These are phyloP conservation scores for Fusarium piperis DNA, from an alignment of 2,329 filamentous ascomycete genomes.

Conservation along the genomic window DNA sequence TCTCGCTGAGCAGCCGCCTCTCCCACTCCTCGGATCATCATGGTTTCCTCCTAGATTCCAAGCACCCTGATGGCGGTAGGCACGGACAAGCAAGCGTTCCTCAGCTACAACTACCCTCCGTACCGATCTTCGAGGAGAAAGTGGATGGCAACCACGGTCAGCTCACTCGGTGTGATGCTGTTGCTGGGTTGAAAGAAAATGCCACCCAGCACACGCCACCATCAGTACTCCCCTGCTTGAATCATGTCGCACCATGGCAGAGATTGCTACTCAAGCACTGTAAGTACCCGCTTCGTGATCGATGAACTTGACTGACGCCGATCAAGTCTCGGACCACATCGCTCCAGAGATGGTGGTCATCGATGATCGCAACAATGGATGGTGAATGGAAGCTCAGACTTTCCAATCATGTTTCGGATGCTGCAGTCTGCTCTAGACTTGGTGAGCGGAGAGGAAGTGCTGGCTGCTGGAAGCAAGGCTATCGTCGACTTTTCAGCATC, in stretches of 20 bases:
- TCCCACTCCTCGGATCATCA: not conserved
- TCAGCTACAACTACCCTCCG: not conserved
- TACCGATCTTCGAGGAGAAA: not conserved
- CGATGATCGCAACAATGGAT: conserved; percentile 34
- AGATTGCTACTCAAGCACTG: conserved; percentile 22
- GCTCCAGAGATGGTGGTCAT: conserved; percentile 37
- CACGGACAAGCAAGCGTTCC: not conserved
- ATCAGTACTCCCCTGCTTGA: not conserved
- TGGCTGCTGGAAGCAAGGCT: conserved; percentile 11
- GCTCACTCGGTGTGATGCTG: not conserved
- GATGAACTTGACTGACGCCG: not conserved
- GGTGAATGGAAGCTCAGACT: conserved; percentile 39
- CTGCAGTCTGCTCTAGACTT: conserved; percentile 35
- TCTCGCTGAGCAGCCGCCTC: not conserved
- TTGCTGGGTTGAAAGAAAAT: not conserved
- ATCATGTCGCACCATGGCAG: conserved; percentile 4
- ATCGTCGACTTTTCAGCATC: conserved; percentile 25
- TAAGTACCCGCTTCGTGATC: not conserved
- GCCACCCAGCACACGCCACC: not conserved
- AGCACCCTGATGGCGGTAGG: not conserved
- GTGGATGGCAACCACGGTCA: not conserved
- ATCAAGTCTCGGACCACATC: conserved; percentile 36
- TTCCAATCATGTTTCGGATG: conserved; percentile 40
- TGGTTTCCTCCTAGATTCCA: not conserved
- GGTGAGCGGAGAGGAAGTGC: conserved; percentile 27